These are phyloP conservation scores for Claviceps sorghi DNA, from an alignment of 2,329 filamentous ascomycete species.

Conservation along the genomic window DNA sequence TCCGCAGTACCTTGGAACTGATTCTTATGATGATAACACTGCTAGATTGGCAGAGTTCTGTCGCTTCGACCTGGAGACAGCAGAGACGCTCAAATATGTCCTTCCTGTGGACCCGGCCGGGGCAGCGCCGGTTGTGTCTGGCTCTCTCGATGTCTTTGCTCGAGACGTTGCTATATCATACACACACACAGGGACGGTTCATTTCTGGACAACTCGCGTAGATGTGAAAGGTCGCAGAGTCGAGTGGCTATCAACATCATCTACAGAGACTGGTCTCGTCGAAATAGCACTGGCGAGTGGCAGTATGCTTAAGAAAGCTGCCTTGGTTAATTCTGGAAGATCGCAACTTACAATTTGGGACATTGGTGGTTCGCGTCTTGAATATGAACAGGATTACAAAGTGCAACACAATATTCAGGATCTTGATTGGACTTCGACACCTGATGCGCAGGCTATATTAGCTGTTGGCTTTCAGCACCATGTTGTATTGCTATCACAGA, in stretches of 20 bases:
- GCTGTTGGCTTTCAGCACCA: slow-evolving; percentile 86
- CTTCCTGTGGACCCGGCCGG: slow-evolving; percentile 80
- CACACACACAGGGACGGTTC: slow-evolving; percentile 56
- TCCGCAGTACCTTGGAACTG: slow-evolving; percentile 29
- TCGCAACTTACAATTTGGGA: slow-evolving; percentile 85
- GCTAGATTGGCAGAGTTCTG: slow-evolving; percentile 48
- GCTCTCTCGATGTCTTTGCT: slow-evolving; percentile 74
- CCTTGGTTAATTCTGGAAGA: slow-evolving; percentile 59
- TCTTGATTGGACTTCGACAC: slow-evolving; percentile 87
- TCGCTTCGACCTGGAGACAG: slow-evolving; percentile 49
- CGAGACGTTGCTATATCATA: slow-evolving; percentile 79
- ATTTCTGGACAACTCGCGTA: slow-evolving; percentile 74
- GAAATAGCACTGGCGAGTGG: slow-evolving; percentile 69
- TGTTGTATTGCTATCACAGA: slow-evolving; percentile 68
- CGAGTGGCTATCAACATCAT: slow-evolving; percentile 72
- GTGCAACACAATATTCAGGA: slow-evolving; percentile 64
- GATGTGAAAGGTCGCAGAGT: slow-evolving; percentile 44
- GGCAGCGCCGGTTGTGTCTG: slow-evolving; percentile 52
- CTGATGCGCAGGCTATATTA: slow-evolving; percentile 74
- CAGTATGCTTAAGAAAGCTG: slow-evolving; percentile 75
- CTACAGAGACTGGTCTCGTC: slow-evolving; percentile 61
- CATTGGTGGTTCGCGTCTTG: slow-evolving; percentile 63
- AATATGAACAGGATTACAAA: slow-evolving; percentile 64
- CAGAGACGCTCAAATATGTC: slow-evolving; percentile 48
- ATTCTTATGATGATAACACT: slow-evolving; percentile 10